Conservation (phyloP, 2,329 filamentous ascomycete genomes). For the Alternaria brassicae region DNA sequence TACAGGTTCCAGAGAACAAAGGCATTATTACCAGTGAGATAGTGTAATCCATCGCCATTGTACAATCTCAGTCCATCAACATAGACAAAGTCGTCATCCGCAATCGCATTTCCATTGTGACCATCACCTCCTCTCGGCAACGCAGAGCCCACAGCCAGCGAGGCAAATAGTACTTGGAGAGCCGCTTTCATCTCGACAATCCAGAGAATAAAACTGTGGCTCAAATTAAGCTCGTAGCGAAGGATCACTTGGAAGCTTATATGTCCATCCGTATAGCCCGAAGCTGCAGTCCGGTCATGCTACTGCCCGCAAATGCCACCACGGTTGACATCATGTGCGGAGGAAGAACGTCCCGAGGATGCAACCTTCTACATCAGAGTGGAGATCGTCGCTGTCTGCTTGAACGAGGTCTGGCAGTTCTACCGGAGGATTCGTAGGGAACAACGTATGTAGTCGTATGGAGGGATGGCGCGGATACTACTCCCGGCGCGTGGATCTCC, state of each 20-base stretch:
- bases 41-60: slow-evolving; percentile 45
- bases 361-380: neutral
- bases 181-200: slow-evolving; percentile 19
- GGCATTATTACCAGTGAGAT: slow-evolving; percentile 39
- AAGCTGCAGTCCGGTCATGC: slow-evolving; percentile 3
- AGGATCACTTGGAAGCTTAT: slow-evolving; percentile 9
- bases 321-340: slow-evolving; percentile 15
- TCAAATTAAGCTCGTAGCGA: neutral
- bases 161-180: slow-evolving; percentile 20
- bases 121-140: slow-evolving; percentile 7
- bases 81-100: slow-evolving; percentile 46
- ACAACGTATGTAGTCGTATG: neutral
- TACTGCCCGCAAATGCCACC: neutral
- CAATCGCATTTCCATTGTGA: slow-evolving; percentile 21
- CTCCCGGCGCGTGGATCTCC: neutral
- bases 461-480: neutral
- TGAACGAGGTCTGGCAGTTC: neutral
- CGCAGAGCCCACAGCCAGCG: slow-evolving; percentile 18
- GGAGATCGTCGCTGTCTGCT: slow-evolving; percentile 4
- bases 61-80: slow-evolving; percentile 46
- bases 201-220: neutral
- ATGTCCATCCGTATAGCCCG: slow-evolving; percentile 8
- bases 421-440: neutral
- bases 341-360: slow-evolving; percentile 4
- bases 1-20: too few species aligned